Evolutionary conservation across 495 filamentous ascomycete genomes (phyloP).

Genomic region (Neurospora sp.): DNA sequence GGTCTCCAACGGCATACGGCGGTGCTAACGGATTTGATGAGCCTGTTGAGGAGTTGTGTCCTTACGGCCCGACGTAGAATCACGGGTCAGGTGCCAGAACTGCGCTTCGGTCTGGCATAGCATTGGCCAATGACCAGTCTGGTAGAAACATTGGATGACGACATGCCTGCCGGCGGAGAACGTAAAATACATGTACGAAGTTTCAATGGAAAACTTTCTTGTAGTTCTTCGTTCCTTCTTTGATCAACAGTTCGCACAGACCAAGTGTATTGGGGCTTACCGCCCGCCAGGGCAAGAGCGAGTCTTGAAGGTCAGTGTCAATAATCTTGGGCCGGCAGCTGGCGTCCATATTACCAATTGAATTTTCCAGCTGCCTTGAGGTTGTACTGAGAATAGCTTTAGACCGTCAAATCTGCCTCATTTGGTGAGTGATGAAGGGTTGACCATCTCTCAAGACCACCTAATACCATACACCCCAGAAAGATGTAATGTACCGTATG

Average conservation of each 20-base stretch:
- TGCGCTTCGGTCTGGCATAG: not conserved
- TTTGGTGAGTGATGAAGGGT: not conserved
- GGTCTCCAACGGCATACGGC: not conserved
- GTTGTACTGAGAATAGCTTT: not conserved
- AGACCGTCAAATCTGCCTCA: not conserved
- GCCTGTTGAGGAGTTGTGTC: not conserved
- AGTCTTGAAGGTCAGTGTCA: not conserved
- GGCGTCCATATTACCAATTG: not conserved
- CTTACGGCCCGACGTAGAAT: not conserved
- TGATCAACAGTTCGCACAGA: not conserved
- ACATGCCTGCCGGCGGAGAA: not conserved
- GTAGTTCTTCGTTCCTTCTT: not conserved
- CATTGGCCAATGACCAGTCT: not conserved
- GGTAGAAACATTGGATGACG: not conserved
- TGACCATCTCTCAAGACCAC: not conserved
- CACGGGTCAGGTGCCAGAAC: not conserved
- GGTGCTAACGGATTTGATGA: not conserved
- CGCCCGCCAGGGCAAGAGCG: not conserved
- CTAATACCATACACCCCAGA: not conserved
- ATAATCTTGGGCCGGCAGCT: not conserved
- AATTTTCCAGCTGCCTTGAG: not conserved
- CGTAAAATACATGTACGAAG: not conserved
- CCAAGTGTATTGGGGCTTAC: not conserved
- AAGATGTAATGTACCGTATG: not conserved
- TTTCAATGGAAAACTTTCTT: not conserved